phyloP scores from a whole-genome alignment of 1,139 yeast genomes.

The Scheffersomyces titani region DNA sequence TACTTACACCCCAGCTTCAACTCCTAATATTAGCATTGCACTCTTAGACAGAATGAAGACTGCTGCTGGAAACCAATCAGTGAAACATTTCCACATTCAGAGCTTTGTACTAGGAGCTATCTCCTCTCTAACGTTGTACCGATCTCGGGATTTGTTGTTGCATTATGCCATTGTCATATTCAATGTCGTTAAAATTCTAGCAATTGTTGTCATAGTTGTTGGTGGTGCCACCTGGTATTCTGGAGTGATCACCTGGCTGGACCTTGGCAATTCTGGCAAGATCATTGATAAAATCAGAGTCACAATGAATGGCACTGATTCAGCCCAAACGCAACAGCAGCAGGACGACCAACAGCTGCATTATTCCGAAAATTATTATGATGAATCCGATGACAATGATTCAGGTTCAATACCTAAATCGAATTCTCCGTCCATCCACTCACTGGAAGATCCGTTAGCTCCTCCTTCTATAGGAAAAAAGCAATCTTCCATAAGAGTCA shows the following conservation, averaged over 20 bases:
- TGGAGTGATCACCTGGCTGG: conserved; percentile 28
- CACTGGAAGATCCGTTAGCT: neutral
- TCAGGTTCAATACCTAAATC: neutral
- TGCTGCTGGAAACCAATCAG: neutral
- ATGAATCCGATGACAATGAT: neutral
- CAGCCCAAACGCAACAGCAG: neutral
- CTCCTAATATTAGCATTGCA: neutral
- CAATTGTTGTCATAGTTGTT: conserved; percentile 20
- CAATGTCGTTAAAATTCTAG: conserved; percentile 22
- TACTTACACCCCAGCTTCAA: neutral
- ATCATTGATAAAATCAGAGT: conserved; percentile 8
- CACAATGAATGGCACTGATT: conserved; percentile 6
- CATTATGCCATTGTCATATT: conserved; percentile 21
- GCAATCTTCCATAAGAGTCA: conserved; percentile 22
- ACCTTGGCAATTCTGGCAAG: conserved; percentile 13
- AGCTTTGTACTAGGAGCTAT: conserved; percentile 35
- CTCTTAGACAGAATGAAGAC: neutral
- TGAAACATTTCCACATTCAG: conserved; percentile 25
- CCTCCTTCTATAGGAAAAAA: conserved; percentile 16
- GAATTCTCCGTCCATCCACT: conserved; percentile 1
- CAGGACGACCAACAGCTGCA: conserved; percentile 3
- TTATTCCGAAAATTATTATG: neutral
- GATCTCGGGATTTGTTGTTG: conserved; percentile 21
- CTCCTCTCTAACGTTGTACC: conserved; percentile 20
- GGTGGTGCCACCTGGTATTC: conserved; percentile 33